Percentiles rank a stretch among this genome's conserved stretches.
Conservation (phyloP, 2,329 filamentous ascomycete species). For the Fusarium chuoi region DNA sequence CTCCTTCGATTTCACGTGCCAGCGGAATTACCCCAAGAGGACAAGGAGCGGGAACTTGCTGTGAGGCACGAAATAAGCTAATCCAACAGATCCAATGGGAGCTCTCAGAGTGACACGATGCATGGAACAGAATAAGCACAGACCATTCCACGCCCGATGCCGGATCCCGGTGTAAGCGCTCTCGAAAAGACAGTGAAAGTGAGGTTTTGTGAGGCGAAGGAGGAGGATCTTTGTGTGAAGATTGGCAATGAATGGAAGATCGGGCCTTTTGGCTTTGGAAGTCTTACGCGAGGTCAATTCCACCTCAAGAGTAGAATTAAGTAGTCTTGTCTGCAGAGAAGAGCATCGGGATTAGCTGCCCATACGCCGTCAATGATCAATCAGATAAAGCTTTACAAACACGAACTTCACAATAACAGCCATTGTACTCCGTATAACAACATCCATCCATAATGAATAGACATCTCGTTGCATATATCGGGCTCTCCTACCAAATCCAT, state of each 20-base stretch:
- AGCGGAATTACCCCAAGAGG: slow-evolving; percentile 8
- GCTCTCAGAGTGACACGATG: slow-evolving; percentile 6
- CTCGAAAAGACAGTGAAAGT: not conserved
- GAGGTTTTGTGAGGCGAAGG: not conserved
- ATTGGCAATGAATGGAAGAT: not conserved
- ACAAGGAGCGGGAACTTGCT: slow-evolving; percentile 10
- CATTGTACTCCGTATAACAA: not conserved
- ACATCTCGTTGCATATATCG: not conserved
- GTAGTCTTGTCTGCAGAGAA: not conserved
- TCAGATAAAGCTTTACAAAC: not conserved
- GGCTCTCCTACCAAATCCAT: slow-evolving; percentile 14
- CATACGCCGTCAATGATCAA: not conserved
- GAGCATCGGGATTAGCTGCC: not conserved
- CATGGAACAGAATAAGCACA: slow-evolving; percentile 1
- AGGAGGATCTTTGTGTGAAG: not conserved
- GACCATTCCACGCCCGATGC: slow-evolving; percentile 28
- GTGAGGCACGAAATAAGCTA: slow-evolving; percentile 31
- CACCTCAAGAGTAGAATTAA: not conserved
- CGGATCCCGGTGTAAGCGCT: slow-evolving; percentile 33
- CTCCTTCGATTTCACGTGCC: slow-evolving; percentile 30
- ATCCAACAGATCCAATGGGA: slow-evolving; percentile 20
- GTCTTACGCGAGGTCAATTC: not conserved
- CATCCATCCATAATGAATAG: not conserved
- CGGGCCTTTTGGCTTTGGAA: slow-evolving; percentile 16
- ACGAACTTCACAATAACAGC: not conserved